phyloP scores from a whole-genome alignment of 1,139 yeast species.

The Geotrichum reessii region DNA sequence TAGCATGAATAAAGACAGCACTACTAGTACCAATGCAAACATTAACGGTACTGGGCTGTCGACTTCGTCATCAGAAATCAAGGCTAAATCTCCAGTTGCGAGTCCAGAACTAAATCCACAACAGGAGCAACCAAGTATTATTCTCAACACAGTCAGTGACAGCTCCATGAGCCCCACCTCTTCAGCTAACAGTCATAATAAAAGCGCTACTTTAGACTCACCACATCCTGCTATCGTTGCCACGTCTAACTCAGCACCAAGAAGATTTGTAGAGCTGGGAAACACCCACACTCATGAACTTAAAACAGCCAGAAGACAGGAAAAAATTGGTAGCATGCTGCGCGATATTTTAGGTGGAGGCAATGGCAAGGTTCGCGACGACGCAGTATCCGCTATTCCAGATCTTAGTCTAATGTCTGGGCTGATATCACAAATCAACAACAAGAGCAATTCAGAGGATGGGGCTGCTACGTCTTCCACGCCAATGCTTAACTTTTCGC shows the following conservation, averaged over 20 bases:
- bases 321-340: conserved; percentile 78
- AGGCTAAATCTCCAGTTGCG: background rate
- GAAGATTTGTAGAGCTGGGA: background rate
- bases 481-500: conserved; percentile 41
- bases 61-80: background rate
- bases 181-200: background rate
- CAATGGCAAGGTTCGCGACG: conserved; percentile 62
- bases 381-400: conserved; percentile 82
- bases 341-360: conserved; percentile 69
- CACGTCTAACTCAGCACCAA: background rate
- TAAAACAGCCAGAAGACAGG: conserved; percentile 76
- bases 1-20: background rate
- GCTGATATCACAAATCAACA: conserved; percentile 40
- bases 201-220: background rate
- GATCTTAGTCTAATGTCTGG: conserved; percentile 72
- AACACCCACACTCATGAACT: conserved; percentile 66
- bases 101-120: background rate
- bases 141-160: background rate
- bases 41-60: background rate
- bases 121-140: background rate
- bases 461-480: conserved; percentile 19
- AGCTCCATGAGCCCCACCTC: background rate
- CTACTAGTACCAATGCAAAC: background rate
- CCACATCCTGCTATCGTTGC: background rate
- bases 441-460: conserved; percentile 13